Conservation (phyloP, 768 basidiomycete species). For the Naganishia friedmannii region DNA sequence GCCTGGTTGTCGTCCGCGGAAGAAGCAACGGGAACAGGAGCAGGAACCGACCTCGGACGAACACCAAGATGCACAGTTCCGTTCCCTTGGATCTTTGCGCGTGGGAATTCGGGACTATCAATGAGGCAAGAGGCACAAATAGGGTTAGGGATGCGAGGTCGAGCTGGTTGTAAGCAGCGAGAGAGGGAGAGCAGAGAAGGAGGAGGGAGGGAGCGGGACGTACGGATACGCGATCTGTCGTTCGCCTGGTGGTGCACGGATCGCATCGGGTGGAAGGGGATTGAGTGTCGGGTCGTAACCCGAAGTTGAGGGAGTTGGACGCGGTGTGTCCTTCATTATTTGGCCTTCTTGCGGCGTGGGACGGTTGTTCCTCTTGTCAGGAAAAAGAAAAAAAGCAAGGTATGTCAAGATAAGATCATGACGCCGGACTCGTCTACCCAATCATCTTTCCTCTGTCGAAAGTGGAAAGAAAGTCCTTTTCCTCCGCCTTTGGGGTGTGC, state of each 20-base stretch:
- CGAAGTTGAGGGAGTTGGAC: not conserved
- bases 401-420: too few relatives aligned
- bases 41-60: not conserved
- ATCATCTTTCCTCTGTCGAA: too few relatives aligned
- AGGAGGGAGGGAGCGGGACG: not conserved
- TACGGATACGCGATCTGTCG: constrained; percentile 17
- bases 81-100: constrained; percentile 10
- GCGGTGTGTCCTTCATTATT: too few relatives aligned
- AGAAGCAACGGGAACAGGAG: not conserved
- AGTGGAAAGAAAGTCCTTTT: too few relatives aligned
- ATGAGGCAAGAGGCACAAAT: not conserved
- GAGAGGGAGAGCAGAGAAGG: not conserved
- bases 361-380: too few relatives aligned
- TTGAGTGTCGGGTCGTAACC: constrained; percentile 1
- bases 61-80: constrained; percentile 13
- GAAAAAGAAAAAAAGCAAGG: too few relatives aligned
- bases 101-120: constrained; percentile 7
- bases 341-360: too few relatives aligned
- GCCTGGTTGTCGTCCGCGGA: too few relatives aligned
- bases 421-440: too few relatives aligned
- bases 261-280: not conserved
- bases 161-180: not conserved
- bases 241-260: constrained; percentile 13
- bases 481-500: too few relatives aligned
- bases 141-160: too few relatives aligned